Conservation (phyloP, 2,329 filamentous ascomycete genomes). For the Stylonectria norvegica region DNA sequence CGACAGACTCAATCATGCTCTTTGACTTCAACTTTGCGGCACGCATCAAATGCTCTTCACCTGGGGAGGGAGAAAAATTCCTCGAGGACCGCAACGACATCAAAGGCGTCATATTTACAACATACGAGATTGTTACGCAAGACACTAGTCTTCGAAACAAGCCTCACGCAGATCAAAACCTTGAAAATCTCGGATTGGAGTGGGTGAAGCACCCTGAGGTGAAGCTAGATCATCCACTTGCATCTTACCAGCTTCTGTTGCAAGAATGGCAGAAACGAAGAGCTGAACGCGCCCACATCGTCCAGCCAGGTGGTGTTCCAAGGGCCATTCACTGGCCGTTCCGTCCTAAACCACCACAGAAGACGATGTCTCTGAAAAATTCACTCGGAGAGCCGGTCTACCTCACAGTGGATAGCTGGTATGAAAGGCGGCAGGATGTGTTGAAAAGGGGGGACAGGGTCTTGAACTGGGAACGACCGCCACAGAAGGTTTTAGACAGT, state of each 20-base stretch:
- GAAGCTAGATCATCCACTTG: constrained; percentile 29
- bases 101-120: constrained; percentile 35
- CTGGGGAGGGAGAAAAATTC: constrained; percentile 8
- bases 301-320: constrained; percentile 2
- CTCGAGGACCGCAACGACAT: constrained; percentile 28
- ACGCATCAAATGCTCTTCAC: constrained; percentile 16
- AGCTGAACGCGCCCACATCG: constrained; percentile 1
- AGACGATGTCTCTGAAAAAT: constrained; percentile 1
- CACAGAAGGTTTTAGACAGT: constrained; percentile 11
- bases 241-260: constrained; percentile 23
- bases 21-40: constrained; percentile 36
- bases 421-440: constrained; percentile 15
- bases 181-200: constrained; percentile 12
- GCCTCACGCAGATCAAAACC: constrained; percentile 24
- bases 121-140: constrained; percentile 37
- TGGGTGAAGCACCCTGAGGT: constrained; percentile 34
- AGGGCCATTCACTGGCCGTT: constrained; percentile 20
- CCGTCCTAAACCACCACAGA: constrained; percentile 10
- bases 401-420: constrained; percentile 4
- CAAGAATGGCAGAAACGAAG: constrained; percentile 21
- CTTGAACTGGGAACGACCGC: constrained; percentile 25
- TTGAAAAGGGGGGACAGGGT: constrained; percentile 13
- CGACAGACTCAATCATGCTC: constrained; percentile 32
- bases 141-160: constrained; percentile 22
- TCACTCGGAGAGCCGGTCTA: constrained; percentile 1